Conservation (phyloP, 176 grass and related monocot genomes). For the Pontederia crassipes region DNA sequence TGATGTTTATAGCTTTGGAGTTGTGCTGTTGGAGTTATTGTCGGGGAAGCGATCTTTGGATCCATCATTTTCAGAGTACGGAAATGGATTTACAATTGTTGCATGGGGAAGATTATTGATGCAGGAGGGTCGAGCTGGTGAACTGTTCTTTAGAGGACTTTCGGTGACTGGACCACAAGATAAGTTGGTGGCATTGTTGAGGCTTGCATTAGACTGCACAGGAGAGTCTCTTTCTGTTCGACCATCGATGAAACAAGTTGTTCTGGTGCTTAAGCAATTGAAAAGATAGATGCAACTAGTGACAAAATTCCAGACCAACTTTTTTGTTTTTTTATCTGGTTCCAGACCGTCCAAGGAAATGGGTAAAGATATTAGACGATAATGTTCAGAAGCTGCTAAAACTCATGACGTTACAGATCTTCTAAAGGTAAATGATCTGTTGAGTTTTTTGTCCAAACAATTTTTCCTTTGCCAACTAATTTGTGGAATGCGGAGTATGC, state of each 20-base stretch:
- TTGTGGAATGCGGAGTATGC: no score
- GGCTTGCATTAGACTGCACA: slow-evolving; percentile 43
- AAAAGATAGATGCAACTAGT: slow-evolving; percentile 13
- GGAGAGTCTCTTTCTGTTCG: slow-evolving; percentile 40
- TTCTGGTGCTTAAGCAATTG: slow-evolving; percentile 42
- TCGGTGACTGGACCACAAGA: slow-evolving; percentile 28
- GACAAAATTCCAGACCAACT: no score
- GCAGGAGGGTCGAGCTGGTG: slow-evolving; percentile 37
- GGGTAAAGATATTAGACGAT: no score
- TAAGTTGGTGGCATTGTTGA: slow-evolving; percentile 44
- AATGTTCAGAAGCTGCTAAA: no score
- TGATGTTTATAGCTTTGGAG: slow-evolving; percentile 55
- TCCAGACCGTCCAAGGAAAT: no score
- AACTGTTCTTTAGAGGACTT: slow-evolving; percentile 33
- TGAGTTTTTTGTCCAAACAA: no score
- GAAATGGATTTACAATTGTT: slow-evolving; percentile 54
- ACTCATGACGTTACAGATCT: no score
- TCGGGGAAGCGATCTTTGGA: slow-evolving; percentile 69
- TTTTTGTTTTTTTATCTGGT: no score
- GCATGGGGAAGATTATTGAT: slow-evolving; percentile 51
- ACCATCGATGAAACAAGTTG: slow-evolving; percentile 53
- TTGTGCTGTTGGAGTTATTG: slow-evolving; percentile 18
- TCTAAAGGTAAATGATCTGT: no score
- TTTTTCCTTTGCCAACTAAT: no score
- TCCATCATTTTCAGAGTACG: slow-evolving; percentile 48